phyloP scores from a whole-genome alignment of 2,329 filamentous ascomycete genomes.

The Septoria linicola region DNA sequence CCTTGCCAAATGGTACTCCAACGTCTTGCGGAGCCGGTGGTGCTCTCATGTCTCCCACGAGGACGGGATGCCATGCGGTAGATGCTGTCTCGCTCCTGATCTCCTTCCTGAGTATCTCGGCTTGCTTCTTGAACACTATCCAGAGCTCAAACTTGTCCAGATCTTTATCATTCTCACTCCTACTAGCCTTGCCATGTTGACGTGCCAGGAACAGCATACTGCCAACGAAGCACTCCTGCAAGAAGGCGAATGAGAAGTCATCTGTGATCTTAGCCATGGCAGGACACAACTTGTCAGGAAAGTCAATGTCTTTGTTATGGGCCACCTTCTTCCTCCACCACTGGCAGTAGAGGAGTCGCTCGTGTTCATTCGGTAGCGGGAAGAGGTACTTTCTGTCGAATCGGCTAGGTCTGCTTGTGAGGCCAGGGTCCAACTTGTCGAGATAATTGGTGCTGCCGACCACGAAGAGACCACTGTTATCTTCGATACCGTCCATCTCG shows the following conservation, averaged over 20 bases:
- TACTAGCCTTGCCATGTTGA: slow-evolving; percentile 31
- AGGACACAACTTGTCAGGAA: slow-evolving; percentile 56
- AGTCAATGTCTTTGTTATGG: slow-evolving; percentile 57
- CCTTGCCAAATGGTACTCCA: not conserved
- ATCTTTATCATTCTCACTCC: slow-evolving; percentile 36
- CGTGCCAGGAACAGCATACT: slow-evolving; percentile 59
- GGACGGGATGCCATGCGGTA: no score
- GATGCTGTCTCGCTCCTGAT: slow-evolving; percentile 39
- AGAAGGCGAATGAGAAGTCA: slow-evolving; percentile 66
- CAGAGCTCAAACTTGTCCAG: slow-evolving; percentile 57
- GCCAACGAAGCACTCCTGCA: slow-evolving; percentile 68
- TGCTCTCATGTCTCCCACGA: no score
- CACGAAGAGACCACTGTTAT: slow-evolving; percentile 70
- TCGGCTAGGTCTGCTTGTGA: slow-evolving; percentile 59
- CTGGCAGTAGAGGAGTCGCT: slow-evolving; percentile 60
- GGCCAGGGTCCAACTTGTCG: slow-evolving; percentile 65
- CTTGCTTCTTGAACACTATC: slow-evolving; percentile 62
- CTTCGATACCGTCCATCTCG: slow-evolving; percentile 66
- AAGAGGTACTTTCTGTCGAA: slow-evolving; percentile 69
- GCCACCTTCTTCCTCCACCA: slow-evolving; percentile 62
- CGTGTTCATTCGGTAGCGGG: slow-evolving; percentile 48
- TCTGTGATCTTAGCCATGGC: slow-evolving; percentile 61
- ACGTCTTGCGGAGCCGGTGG: no score
- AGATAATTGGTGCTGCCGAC: slow-evolving; percentile 47
- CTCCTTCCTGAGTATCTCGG: slow-evolving; percentile 60